Percentiles rank a stretch among this genome's conserved stretches.
Evolutionary conservation across 805 yeast species (phyloP).

Genomic region (Cyberlindnera japonica): DNA sequence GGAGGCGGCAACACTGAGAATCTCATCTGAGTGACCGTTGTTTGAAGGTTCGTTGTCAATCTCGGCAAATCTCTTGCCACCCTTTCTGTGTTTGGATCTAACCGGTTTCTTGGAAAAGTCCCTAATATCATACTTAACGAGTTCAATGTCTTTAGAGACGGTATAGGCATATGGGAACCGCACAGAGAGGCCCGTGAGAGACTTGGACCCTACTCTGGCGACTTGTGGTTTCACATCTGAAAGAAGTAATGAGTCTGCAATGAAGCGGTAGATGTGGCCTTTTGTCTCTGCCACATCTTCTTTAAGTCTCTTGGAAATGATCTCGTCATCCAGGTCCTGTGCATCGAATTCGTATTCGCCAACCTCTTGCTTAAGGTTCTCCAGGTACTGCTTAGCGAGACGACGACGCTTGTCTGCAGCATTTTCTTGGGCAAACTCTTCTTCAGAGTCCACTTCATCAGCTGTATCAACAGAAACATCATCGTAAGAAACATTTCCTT

Average conservation of each 20-base stretch:
- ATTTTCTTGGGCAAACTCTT: slow-evolving; percentile 68
- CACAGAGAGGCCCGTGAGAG: slow-evolving; percentile 46
- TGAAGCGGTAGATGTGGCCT: slow-evolving; percentile 73
- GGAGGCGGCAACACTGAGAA: slow-evolving; percentile 74
- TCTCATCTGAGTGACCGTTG: slow-evolving; percentile 75
- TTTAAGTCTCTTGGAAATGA: slow-evolving; percentile 72
- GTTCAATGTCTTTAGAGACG: slow-evolving; percentile 73
- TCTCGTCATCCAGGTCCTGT: slow-evolving; percentile 83
- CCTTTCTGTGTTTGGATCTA: slow-evolving; percentile 60
- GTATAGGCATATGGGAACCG: slow-evolving; percentile 55
- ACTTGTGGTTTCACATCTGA: slow-evolving; percentile 38
- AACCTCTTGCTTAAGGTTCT: slow-evolving; percentile 63
- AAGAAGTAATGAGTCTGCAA: slow-evolving; percentile 47
- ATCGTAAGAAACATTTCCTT: slow-evolving; percentile 35
- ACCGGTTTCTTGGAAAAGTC: slow-evolving; percentile 55
- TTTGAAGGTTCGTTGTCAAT: slow-evolving; percentile 43
- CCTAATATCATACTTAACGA: slow-evolving; percentile 76
- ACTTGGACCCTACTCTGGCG: slow-evolving; percentile 59
- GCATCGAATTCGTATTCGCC: slow-evolving; percentile 70
- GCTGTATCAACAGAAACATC: slow-evolving; percentile 27
- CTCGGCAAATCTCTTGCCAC: slow-evolving; percentile 49
- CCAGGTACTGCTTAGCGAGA: slow-evolving; percentile 88
- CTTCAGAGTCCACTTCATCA: slow-evolving; percentile 57
- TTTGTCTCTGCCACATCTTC: slow-evolving; percentile 87
- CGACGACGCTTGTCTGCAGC: slow-evolving; percentile 94